These are phyloP conservation scores for Candida parachauliodes DNA, from an alignment of 805 yeast genomes.

Conservation along the genomic window DNA sequence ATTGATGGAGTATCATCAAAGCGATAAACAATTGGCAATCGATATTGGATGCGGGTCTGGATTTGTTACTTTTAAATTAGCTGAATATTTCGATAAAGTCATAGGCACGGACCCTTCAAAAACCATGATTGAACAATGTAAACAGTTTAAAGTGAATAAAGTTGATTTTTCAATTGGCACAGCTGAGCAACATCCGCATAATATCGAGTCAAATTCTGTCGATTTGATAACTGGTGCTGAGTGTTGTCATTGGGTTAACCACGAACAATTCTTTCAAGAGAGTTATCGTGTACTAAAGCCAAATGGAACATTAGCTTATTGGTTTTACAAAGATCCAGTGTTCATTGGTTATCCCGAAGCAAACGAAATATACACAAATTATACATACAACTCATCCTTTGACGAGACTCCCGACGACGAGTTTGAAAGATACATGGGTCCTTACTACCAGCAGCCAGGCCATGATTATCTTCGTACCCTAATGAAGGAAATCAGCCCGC, in stretches of 20 bases:
- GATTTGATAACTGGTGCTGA: slow-evolving; percentile 80
- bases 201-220: slow-evolving; percentile 27
- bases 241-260: slow-evolving; percentile 83
- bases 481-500: slow-evolving; percentile 37
- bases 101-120: slow-evolving; percentile 54
- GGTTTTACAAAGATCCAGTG: slow-evolving; percentile 77
- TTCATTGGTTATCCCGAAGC: slow-evolving; percentile 52
- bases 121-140: slow-evolving; percentile 22
- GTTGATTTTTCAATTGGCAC: slow-evolving; percentile 21
- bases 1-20: slow-evolving; percentile 15
- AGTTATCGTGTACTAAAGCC: slow-evolving; percentile 48
- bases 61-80: slow-evolving; percentile 56
- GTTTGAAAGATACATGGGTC: slow-evolving; percentile 48
- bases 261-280: slow-evolving; percentile 47
- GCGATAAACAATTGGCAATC: slow-evolving; percentile 28
- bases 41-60: slow-evolving; percentile 87
- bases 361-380: slow-evolving; percentile 49
- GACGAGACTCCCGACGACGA: slow-evolving; percentile 13
- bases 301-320: slow-evolving; percentile 68
- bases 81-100: slow-evolving; percentile 42
- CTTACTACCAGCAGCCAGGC: slow-evolving; percentile 47
- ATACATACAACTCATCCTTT: slow-evolving; percentile 38
- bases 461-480: slow-evolving; percentile 32
- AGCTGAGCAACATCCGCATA: slow-evolving; percentile 24
- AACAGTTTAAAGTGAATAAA: slow-evolving; percentile 10